A percentile compares a stretch with the other conserved stretches of the same genome.
Conservation (phyloP, 352 stramenopile species). For the Albugo laibachii region DNA sequence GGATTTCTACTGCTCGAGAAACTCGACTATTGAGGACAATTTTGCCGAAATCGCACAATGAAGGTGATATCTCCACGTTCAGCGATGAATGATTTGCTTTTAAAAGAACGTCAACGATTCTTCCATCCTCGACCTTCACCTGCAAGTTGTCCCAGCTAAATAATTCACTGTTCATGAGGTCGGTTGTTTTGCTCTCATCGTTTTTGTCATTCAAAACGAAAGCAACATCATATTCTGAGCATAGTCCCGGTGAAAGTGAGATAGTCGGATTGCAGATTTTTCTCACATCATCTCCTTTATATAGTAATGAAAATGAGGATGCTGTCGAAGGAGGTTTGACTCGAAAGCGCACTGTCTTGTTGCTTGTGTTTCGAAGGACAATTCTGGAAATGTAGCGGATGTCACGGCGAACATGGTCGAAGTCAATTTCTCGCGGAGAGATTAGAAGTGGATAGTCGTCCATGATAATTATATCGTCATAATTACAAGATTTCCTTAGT, state of each 20-base stretch:
- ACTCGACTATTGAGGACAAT: conserved; percentile 38
- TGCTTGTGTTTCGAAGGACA: conserved; percentile 43
- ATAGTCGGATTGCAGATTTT: conserved; percentile 40
- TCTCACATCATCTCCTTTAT: conserved; percentile 35
- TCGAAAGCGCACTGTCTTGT: conserved; percentile 35
- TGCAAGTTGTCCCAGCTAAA: conserved; percentile 41
- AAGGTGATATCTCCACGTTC: conserved; percentile 26
- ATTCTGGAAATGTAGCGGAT: conserved; percentile 44
- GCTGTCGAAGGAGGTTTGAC: conserved; percentile 23
- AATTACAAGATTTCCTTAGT: too few relatives aligned
- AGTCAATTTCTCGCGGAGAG: conserved; percentile 36
- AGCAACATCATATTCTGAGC: conserved; percentile 34
- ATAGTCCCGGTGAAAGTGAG: conserved; percentile 34
- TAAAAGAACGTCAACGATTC: conserved; percentile 33
- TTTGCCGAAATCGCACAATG: conserved; percentile 37
- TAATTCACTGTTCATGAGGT: conserved; percentile 6
- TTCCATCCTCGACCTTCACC: conserved; percentile 35
- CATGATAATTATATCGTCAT: too few relatives aligned
- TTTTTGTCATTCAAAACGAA: conserved; percentile 14
- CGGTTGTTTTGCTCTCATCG: not conserved
- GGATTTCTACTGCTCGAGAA: conserved; percentile 25
- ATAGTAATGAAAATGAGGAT: conserved; percentile 34
- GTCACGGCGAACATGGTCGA: conserved; percentile 29
- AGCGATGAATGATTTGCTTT: conserved; percentile 29
- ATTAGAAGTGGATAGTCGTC: conserved; percentile 21